Conservation (phyloP, 2,329 filamentous ascomycete species). For the Pyrenochaeta sp. region DNA sequence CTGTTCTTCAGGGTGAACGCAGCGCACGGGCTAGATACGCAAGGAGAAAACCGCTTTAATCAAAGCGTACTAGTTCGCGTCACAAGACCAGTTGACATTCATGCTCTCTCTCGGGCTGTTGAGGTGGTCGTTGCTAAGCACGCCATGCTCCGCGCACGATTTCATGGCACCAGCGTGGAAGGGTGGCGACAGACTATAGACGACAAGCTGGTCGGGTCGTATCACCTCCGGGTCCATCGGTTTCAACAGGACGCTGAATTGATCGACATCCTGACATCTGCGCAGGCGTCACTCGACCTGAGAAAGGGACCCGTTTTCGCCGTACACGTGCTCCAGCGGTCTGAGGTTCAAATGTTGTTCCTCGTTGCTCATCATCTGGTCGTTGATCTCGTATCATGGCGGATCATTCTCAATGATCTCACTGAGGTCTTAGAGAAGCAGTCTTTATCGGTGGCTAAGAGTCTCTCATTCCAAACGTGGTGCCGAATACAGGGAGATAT, state of each 20-base stretch:
- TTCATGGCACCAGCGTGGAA: no score
- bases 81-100: not conserved
- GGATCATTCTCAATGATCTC: conserved; percentile 51
- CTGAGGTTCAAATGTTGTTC: conserved; percentile 10
- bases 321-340: not conserved
- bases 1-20: no score
- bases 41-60: not conserved
- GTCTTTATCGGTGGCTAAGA: not conserved
- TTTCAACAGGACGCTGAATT: no score
- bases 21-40: no score
- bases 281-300: no score
- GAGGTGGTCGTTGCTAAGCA: not conserved
- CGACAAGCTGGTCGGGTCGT: no score
- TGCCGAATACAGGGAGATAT: not conserved
- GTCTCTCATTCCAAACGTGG: not conserved
- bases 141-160: not conserved
- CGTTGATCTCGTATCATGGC: conserved; percentile 56
- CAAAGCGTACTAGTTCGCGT: not conserved
- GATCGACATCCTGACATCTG: no score
- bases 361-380: conserved; percentile 39
- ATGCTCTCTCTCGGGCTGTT: not conserved
- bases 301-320: not conserved
- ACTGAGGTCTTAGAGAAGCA: conserved; percentile 21
- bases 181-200: no score
- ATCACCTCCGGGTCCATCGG: no score